These are phyloP conservation scores for Leucosporidium creatinivorum DNA, from an alignment of 768 basidiomycete genomes.

Conservation along the genomic window DNA sequence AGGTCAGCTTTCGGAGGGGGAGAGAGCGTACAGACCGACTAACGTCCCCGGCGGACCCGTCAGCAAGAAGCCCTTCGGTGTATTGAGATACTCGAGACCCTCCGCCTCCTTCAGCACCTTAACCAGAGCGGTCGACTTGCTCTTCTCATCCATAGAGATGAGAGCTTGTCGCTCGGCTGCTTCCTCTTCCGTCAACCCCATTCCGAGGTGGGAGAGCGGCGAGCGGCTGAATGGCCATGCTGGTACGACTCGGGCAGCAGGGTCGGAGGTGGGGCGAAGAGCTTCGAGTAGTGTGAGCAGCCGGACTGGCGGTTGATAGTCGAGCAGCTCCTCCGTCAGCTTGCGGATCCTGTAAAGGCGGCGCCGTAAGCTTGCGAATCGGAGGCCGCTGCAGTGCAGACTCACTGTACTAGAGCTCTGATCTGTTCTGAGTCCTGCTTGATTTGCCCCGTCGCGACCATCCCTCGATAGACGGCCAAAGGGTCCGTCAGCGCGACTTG, in stretches of 20 bases:
- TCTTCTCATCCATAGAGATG: constrained; percentile 11
- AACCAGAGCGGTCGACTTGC: constrained; percentile 42
- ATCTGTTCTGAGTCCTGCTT: constrained; percentile 53
- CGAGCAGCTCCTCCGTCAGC: constrained; percentile 47
- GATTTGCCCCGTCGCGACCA: constrained; percentile 49
- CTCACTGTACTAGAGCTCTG: constrained; percentile 50
- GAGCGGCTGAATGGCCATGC: constrained; percentile 31
- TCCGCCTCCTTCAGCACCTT: constrained; percentile 49
- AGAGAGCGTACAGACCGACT: neutral
- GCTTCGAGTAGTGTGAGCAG: constrained; percentile 41
- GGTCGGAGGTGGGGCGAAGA: constrained; percentile 14
- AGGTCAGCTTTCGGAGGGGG: neutral
- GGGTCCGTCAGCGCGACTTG: constrained; percentile 41
- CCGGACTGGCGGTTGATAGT: constrained; percentile 51
- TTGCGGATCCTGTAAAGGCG: constrained; percentile 46
- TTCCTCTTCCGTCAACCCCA: constrained; percentile 34
- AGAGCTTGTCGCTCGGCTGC: constrained; percentile 27
- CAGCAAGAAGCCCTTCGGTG: constrained; percentile 48
- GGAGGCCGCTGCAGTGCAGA: constrained; percentile 6
- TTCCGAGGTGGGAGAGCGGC: constrained; percentile 30
- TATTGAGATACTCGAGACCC: constrained; percentile 50
- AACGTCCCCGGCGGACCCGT: constrained; percentile 17
- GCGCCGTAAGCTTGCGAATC: neutral
- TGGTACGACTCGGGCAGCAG: constrained; percentile 2
- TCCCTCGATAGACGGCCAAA: constrained; percentile 49